Conservation (phyloP, 352 stramenopile species). For the Globisporangium canariense region DNA sequence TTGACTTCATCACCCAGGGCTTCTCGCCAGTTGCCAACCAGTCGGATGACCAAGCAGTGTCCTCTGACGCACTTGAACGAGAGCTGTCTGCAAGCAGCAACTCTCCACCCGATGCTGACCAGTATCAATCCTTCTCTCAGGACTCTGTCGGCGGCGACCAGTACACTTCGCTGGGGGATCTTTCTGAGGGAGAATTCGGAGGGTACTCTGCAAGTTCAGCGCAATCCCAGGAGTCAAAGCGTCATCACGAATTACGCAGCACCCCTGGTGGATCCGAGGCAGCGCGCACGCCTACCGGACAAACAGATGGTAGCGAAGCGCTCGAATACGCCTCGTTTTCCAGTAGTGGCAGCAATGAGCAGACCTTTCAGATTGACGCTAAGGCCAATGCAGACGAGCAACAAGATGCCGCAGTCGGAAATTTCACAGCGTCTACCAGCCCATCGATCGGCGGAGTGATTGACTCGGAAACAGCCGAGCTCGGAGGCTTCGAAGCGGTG, state of each 20-base stretch:
- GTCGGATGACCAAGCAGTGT: not conserved
- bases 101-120: not conserved
- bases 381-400: not conserved
- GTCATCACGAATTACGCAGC: not conserved
- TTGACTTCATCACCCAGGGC: constrained; percentile 13
- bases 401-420: not conserved
- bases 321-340: constrained; percentile 6
- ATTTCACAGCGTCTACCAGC: not conserved
- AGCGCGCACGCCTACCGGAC: not conserved
- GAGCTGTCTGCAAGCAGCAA: not conserved
- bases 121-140: constrained; percentile 8
- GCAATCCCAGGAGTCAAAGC: not conserved
- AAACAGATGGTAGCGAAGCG: not conserved
- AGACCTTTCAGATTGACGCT: not conserved
- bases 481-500: not conserved
- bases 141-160: constrained; percentile 4
- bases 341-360: not conserved
- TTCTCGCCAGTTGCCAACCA: constrained; percentile 4
- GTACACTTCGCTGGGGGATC: constrained; percentile 9
- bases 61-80: not conserved
- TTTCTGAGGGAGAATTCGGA: constrained; percentile 3
- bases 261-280: not conserved
- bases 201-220: not conserved
- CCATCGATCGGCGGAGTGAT: not conserved
- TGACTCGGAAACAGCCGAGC: not conserved